These are phyloP conservation scores for Trichoderma polysporum DNA, from an alignment of 2,329 filamentous ascomycete genomes.

Conservation along the genomic window DNA sequence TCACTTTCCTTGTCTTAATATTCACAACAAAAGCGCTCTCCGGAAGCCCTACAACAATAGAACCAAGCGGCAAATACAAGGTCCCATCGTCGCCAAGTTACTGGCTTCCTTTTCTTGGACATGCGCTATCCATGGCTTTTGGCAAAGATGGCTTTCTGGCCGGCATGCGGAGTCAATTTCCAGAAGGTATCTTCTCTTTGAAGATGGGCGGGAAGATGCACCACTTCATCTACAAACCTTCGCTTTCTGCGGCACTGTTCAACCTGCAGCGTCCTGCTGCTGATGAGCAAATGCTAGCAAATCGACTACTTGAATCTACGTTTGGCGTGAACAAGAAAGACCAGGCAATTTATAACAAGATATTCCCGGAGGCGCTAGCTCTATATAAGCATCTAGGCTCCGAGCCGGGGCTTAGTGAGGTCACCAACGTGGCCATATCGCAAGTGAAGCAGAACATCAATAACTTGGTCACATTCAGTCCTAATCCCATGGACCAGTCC, in stretches of 20 bases:
- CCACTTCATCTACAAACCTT: slow-evolving; percentile 36
- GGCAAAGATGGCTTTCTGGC: slow-evolving; percentile 33
- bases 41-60: not conserved
- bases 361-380: slow-evolving; percentile 31
- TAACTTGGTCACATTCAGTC: slow-evolving; percentile 42
- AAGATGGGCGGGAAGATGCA: slow-evolving; percentile 35
- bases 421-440: slow-evolving; percentile 22
- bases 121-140: slow-evolving; percentile 35
- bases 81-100: slow-evolving; percentile 26
- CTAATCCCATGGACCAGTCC: slow-evolving; percentile 38
- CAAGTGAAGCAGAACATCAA: slow-evolving; percentile 34
- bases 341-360: slow-evolving; percentile 33
- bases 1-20: slow-evolving; percentile 29
- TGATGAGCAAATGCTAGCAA: slow-evolving; percentile 29
- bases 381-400: slow-evolving; percentile 31
- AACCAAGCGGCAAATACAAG: slow-evolving; percentile 7
- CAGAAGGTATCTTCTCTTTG: slow-evolving; percentile 39
- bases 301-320: slow-evolving; percentile 32
- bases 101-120: slow-evolving; percentile 40
- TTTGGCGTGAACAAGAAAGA: slow-evolving; percentile 36
- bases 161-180: slow-evolving; percentile 33
- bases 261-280: slow-evolving; percentile 31
- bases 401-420: slow-evolving; percentile 29
- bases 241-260: slow-evolving; percentile 31
- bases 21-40: slow-evolving; percentile 30